Evolutionary conservation across 2,329 filamentous ascomycete species (phyloP).

Genomic region (Hirsutella rhossiliensis): DNA sequence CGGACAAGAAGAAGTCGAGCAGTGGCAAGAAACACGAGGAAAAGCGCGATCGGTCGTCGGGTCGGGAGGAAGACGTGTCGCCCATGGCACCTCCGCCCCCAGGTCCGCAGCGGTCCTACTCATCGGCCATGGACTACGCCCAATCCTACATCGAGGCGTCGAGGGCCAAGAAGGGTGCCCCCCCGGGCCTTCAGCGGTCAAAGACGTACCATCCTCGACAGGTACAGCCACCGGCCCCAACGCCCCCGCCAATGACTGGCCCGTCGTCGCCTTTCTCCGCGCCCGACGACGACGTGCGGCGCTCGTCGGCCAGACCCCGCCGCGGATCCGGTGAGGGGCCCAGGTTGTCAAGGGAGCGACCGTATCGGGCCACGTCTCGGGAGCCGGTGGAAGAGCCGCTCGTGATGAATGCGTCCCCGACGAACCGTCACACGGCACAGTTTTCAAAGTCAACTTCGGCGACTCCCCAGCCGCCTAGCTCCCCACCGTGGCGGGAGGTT

Average conservation of each 20-base stretch:
- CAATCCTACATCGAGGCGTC: constrained; percentile 16
- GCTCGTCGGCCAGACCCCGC: constrained; percentile 20
- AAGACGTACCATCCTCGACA: constrained; percentile 10
- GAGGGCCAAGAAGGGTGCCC: constrained; percentile 10
- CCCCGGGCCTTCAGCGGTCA: constrained; percentile 8
- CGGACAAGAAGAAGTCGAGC: constrained; percentile 25
- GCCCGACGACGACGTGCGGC: constrained; percentile 18
- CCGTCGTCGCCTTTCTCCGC: constrained; percentile 13
- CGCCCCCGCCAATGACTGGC: constrained; percentile 19
- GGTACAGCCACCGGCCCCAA: constrained; percentile 20
- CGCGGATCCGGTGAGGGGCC: constrained; percentile 19
- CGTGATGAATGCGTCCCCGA: constrained; percentile 16
- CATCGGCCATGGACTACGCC: constrained; percentile 10
- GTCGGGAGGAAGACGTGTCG: constrained; percentile 15
- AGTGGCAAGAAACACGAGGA: constrained; percentile 25
- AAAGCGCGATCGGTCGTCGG: constrained; percentile 20
- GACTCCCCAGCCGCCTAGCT: constrained; percentile 13
- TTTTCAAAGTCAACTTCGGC: constrained; percentile 14
- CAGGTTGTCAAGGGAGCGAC: constrained; percentile 13
- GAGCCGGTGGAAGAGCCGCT: constrained; percentile 18
- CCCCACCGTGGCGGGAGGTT: constrained; percentile 20
- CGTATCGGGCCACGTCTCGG: constrained; percentile 18
- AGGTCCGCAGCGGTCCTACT: constrained; percentile 11
- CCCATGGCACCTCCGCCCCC: constrained; percentile 9
- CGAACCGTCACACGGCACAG: constrained; percentile 13